These are phyloP conservation scores for Elongisporangium prolatum DNA, from an alignment of 352 stramenopile genomes.

Conservation along the genomic window DNA sequence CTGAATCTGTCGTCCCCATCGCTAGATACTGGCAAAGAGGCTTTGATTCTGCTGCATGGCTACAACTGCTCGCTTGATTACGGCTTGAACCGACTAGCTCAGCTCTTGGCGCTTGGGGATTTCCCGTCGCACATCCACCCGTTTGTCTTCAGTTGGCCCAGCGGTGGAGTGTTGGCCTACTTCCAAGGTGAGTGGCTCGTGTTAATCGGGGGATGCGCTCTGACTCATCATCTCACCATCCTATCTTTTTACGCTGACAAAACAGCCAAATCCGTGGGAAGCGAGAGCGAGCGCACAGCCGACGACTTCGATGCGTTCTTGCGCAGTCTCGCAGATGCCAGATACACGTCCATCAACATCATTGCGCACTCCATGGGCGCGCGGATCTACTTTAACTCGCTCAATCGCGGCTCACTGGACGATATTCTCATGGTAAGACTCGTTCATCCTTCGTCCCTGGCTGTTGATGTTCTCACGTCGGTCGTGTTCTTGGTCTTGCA, in stretches of 20 bases:
- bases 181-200: constrained; percentile 30
- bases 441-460: background rate
- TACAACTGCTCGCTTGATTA: constrained; percentile 75
- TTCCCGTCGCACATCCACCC: constrained; percentile 66
- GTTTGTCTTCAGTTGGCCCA: constrained; percentile 75
- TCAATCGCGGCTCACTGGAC: constrained; percentile 40
- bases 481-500: background rate
- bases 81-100: constrained; percentile 45
- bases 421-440: constrained; percentile 35
- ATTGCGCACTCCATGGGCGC: constrained; percentile 65
- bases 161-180: constrained; percentile 50
- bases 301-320: constrained; percentile 41
- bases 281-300: constrained; percentile 37
- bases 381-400: constrained; percentile 45
- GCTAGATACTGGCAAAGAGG: constrained; percentile 37
- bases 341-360: constrained; percentile 60
- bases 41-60: constrained; percentile 58
- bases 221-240: background rate
- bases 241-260: background rate
- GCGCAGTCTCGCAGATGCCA: constrained; percentile 54
- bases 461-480: background rate
- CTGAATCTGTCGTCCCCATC: constrained; percentile 12
- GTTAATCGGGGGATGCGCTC: background rate
- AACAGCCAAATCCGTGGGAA: constrained; percentile 31
- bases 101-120: constrained; percentile 58